These are phyloP conservation scores for Sporothrix protearum DNA, from an alignment of 2,329 filamentous ascomycete genomes.

Conservation along the genomic window DNA sequence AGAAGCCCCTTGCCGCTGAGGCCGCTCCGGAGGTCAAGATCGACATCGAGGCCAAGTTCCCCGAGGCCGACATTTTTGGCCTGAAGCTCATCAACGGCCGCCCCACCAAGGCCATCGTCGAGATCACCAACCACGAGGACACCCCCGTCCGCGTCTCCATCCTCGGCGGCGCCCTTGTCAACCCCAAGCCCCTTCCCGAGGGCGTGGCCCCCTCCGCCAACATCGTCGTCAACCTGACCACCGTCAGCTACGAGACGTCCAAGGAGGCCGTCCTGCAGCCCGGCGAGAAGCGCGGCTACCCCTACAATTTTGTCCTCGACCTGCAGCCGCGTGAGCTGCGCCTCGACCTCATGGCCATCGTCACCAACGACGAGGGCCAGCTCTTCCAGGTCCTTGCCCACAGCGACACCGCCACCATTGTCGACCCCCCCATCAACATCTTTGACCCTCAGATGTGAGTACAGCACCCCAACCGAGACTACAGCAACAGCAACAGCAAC, in stretches of 20 bases:
- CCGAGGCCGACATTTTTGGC: constrained; percentile 79
- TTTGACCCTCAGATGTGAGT: constrained; percentile 52
- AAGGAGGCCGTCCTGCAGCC: constrained; percentile 53
- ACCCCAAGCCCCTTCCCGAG: constrained; percentile 51
- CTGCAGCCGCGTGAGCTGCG: constrained; percentile 88
- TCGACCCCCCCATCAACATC: constrained; percentile 42
- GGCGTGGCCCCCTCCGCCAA: constrained; percentile 46
- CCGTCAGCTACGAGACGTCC: constrained; percentile 66
- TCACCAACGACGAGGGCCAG: constrained; percentile 60
- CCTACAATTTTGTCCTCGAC: constrained; percentile 83
- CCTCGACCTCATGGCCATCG: constrained; percentile 70
- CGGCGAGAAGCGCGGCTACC: constrained; percentile 70
- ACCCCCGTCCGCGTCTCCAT: constrained; percentile 70
- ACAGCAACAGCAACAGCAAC: too few relatives aligned
- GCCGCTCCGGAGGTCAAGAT: constrained; percentile 54
- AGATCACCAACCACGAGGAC: constrained; percentile 80
- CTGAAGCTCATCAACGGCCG: constrained; percentile 93
- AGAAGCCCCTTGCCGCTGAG: constrained; percentile 28
- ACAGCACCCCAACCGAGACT: not conserved
- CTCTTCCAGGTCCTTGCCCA: constrained; percentile 76
- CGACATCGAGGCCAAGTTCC: constrained; percentile 60
- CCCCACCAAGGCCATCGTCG: constrained; percentile 75
- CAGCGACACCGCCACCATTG: constrained; percentile 78
- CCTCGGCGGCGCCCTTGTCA: constrained; percentile 69
- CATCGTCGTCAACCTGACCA: constrained; percentile 81